These are phyloP conservation scores for Magnaporthiopsis rhizophila DNA, from an alignment of 2,329 filamentous ascomycete genomes.

Conservation along the genomic window DNA sequence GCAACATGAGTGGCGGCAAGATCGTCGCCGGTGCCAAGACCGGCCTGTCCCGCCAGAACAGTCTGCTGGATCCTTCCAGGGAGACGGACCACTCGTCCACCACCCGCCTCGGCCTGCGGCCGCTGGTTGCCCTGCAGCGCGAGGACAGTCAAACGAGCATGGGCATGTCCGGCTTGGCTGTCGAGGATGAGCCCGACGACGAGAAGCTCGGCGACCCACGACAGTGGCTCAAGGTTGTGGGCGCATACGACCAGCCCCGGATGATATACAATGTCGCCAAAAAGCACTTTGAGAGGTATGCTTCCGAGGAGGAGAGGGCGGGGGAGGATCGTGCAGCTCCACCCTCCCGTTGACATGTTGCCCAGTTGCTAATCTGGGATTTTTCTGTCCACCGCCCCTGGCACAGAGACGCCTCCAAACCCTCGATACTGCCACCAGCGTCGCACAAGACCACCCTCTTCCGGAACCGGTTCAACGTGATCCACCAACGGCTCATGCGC, in stretches of 20 bases:
- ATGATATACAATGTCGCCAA: conserved; percentile 69
- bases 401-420: conserved; percentile 49
- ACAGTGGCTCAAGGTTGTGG: conserved; percentile 76
- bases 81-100: conserved; percentile 46
- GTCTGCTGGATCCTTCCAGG: conserved; percentile 49
- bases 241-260: conserved; percentile 78
- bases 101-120: conserved; percentile 43
- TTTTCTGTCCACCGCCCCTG: background rate
- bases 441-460: conserved; percentile 80
- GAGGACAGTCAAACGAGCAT: conserved; percentile 62
- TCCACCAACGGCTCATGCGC: conserved; percentile 83
- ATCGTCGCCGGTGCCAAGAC: conserved; percentile 39
- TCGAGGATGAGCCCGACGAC: conserved; percentile 48
- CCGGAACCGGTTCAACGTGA: conserved; percentile 82
- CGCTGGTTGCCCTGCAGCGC: conserved; percentile 32
- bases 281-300: conserved; percentile 80
- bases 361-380: conserved; percentile 9
- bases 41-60: conserved; percentile 52
- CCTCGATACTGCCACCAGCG: conserved; percentile 66
- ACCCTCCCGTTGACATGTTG: conserved; percentile 7
- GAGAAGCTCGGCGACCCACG: conserved; percentile 60
- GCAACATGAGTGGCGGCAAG: conserved; percentile 81
- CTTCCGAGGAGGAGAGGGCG: background rate
- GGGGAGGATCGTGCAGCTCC: background rate
- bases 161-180: conserved; percentile 43